A percentile compares a stretch with the other conserved stretches of the same genome.
phyloP scores from a whole-genome alignment of 441 rosid genomes.

The Bocquillonia castaneifolia region DNA sequence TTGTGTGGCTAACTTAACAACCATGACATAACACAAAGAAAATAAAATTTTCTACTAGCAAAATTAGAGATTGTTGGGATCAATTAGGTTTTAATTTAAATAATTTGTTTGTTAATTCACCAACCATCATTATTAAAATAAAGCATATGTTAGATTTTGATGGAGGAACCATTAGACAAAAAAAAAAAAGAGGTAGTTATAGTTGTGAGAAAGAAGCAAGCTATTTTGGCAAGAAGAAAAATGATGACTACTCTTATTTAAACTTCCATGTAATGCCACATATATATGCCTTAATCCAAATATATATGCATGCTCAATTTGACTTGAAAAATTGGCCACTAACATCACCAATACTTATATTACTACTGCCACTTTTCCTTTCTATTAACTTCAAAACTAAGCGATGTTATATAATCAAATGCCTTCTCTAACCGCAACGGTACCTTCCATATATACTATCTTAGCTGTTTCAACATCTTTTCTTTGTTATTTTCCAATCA shows the following conservation, averaged over 20 bases:
- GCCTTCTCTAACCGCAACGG: constrained; percentile 32
- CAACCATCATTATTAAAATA: constrained; percentile 24
- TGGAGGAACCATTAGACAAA: constrained; percentile 12
- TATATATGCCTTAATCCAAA: constrained; percentile 23
- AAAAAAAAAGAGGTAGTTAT: constrained; percentile 37
- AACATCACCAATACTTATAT: neutral
- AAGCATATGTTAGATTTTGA: constrained; percentile 12
- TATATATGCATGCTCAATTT: constrained; percentile 21
- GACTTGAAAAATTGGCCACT: neutral
- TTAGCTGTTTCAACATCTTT: constrained; percentile 10
- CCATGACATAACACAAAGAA: constrained; percentile 19
- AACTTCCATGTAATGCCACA: constrained; percentile 1
- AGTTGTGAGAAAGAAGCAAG: constrained; percentile 47
- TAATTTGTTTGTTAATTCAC: constrained; percentile 18
- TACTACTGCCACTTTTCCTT: constrained; percentile 11
- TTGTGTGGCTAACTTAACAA: constrained; percentile 33
- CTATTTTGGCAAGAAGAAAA: constrained; percentile 12
- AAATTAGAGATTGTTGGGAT: neutral
- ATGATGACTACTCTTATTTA: constrained; percentile 22
- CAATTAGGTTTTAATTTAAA: neutral
- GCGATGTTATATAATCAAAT: constrained; percentile 33
- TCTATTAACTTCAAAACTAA: constrained; percentile 34
- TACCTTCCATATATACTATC: constrained; percentile 13
- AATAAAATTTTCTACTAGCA: neutral
- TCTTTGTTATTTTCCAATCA: constrained; percentile 1